Evolutionary conservation across 2,329 filamentous ascomycete genomes (phyloP).

Genomic region (Proliferodiscus dingleyae): DNA sequence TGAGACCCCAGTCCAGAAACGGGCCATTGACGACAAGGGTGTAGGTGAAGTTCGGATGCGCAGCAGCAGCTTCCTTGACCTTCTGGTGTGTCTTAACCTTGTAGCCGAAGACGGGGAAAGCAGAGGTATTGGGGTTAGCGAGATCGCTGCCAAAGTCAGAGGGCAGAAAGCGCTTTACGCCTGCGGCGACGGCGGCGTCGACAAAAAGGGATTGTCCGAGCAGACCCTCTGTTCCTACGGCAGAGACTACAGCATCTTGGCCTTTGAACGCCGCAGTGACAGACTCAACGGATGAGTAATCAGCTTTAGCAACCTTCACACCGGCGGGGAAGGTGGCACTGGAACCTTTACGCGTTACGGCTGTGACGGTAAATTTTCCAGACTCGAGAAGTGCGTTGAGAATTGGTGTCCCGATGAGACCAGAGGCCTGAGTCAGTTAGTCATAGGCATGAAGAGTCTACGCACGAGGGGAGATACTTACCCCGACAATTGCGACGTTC

Average conservation of each 20-base stretch:
- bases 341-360: constrained; percentile 40
- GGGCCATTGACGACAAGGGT: constrained; percentile 47
- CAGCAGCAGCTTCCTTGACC: constrained; percentile 36
- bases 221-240: constrained; percentile 34
- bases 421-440: constrained; percentile 18
- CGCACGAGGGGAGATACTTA: constrained; percentile 9
- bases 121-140: constrained; percentile 33
- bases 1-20: constrained; percentile 56
- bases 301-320: constrained; percentile 40
- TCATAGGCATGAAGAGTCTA: not conserved
- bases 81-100: constrained; percentile 43
- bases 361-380: constrained; percentile 40
- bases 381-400: constrained; percentile 23
- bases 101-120: constrained; percentile 46
- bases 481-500: constrained; percentile 24
- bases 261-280: constrained; percentile 45
- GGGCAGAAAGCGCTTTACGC: constrained; percentile 57
- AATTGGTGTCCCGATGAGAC: constrained; percentile 22
- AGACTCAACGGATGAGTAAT: constrained; percentile 39
- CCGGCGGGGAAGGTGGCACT: constrained; percentile 22
- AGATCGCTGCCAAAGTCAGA: constrained; percentile 48
- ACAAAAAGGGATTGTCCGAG: constrained; percentile 46
- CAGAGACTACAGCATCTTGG: constrained; percentile 54
- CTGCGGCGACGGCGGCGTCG: constrained; percentile 53
- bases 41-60: constrained; percentile 45